A percentile compares a stretch with the other conserved stretches of the same genome.
phyloP scores from a whole-genome alignment of 2,329 filamentous ascomycete genomes.

The Colletotrichum lentis region DNA sequence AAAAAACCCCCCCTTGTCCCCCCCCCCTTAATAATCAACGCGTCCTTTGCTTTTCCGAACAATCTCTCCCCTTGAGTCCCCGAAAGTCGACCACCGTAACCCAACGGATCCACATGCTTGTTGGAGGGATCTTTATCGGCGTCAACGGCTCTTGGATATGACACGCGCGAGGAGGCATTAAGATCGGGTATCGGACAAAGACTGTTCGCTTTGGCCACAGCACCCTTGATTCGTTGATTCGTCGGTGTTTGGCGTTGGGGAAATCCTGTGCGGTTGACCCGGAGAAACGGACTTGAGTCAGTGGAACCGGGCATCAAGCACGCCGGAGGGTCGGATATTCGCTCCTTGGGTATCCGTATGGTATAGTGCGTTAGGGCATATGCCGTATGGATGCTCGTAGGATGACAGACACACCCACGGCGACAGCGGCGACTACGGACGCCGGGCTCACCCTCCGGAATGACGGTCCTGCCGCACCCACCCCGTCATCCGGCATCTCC shows the following conservation, averaged over 20 bases:
- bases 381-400: background rate
- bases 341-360: background rate
- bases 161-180: background rate
- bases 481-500: slow-evolving; percentile 24
- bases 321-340: slow-evolving; percentile 30
- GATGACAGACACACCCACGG: slow-evolving; percentile 27
- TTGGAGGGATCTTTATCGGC: background rate
- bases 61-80: background rate
- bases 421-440: slow-evolving; percentile 7
- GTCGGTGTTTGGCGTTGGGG: background rate
- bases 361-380: too few relatives aligned
- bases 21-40: slow-evolving; percentile 15
- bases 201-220: background rate
- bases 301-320: slow-evolving; percentile 27
- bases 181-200: background rate
- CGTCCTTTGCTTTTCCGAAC: slow-evolving; percentile 23
- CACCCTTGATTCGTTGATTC: background rate
- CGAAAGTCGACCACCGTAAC: slow-evolving; percentile 11
- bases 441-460: background rate
- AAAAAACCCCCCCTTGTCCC: background rate
- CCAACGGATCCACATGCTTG: background rate
- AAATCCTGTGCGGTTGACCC: background rate
- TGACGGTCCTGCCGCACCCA: slow-evolving; percentile 5
- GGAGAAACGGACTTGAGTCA: slow-evolving; percentile 33
- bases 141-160: background rate